Percentiles rank a stretch among this genome's conserved stretches.
phyloP scores from a whole-genome alignment of 495 filamentous ascomycete genomes.

The Thozetella sp. region DNA sequence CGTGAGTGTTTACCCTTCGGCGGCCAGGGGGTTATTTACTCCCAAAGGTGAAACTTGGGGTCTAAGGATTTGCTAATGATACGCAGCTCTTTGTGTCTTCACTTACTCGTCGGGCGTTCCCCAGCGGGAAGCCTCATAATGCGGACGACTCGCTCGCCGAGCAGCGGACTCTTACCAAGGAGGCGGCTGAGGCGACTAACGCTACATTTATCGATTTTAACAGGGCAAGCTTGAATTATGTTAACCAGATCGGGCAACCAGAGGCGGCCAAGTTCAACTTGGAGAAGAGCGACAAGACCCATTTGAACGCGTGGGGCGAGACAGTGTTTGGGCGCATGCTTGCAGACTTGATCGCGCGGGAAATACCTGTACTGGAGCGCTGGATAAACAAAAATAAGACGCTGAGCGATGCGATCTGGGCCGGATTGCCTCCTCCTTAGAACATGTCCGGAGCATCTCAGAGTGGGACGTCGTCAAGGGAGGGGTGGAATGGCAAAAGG shows the following conservation, averaged over 20 bases:
- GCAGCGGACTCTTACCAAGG: slow-evolving; percentile 36
- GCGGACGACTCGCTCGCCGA: slow-evolving; percentile 39
- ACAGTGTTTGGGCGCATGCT: slow-evolving; percentile 51
- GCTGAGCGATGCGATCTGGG: slow-evolving; percentile 27
- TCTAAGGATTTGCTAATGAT: background rate
- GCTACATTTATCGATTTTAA: slow-evolving; percentile 45
- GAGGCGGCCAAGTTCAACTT: slow-evolving; percentile 42
- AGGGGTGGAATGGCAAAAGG: too few species aligned
- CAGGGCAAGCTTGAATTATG: slow-evolving; percentile 35
- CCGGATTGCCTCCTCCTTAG: slow-evolving; percentile 21
- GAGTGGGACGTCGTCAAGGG: too few species aligned
- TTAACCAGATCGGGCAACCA: slow-evolving; percentile 43
- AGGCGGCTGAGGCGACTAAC: slow-evolving; percentile 27
- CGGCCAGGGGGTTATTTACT: too few species aligned
- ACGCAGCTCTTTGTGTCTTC: background rate
- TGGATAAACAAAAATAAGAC: slow-evolving; percentile 27
- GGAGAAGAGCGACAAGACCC: slow-evolving; percentile 38
- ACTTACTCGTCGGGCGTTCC: background rate
- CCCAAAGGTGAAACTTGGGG: background rate
- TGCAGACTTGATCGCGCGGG: slow-evolving; percentile 33
- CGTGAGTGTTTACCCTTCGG: background rate
- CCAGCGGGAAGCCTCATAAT: slow-evolving; percentile 10
- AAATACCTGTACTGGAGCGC: slow-evolving; percentile 15
- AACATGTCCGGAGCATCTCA: too few species aligned
- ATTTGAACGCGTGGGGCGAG: slow-evolving; percentile 42